Base-by-base conservation (phyloP, 2,329 filamentous ascomycete genomes). In the Furcasterigmium sp. region DNA sequence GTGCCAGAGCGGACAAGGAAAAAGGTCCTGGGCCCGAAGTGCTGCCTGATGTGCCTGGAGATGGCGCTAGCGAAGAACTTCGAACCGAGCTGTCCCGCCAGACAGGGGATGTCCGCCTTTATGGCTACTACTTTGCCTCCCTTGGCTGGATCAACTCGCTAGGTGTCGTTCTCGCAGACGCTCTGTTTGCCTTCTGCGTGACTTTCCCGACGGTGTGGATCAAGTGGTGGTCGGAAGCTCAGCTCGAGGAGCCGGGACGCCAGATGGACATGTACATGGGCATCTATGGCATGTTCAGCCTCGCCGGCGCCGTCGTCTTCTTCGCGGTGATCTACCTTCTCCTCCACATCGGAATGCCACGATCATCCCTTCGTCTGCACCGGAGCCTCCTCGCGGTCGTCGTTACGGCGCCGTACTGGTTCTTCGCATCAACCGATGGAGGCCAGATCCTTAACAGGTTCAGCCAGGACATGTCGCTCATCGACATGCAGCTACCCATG, bases 31-130 rank as follows among this genome's bases (percentile, higher is more conserved):
- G 9, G 5, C 4, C 32, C 7, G 32, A 35, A 11, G 10, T 5
- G 15, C n/a, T 5, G 32, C 15, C 9, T 17, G 32, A 35, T 19
- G 15, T n/a, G 15, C 8, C 32, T 17, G 8, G 32, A 35, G 32
- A 6, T 17, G 32, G 18, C 32, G 8, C n/a, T 6, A 15, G 32
- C 11, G 5, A 18, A 17, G 32, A 35, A 18, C 32, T 35, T 17
- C 54, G 58, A n/a, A 43, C 44, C 1, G 51, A 58, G 14, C 29
- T 60, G 3, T 45, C 53, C 8, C 47, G 58, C 10, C 58, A 58
- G 28, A 61, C 53, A 2, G 57, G 56, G 0, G 58, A 61, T 25
- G 48, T 37, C 3, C 52, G 54, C 8, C 57, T 55, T 14, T 61
- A 60, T 38, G 56, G 49, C 28, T 56, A 59, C 7, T 61, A 58